A percentile compares a stretch with the other conserved stretches of the same genome.
Conservation (phyloP, 148 eudicot genomes). For the Camellia lanceoleosa region DNA sequence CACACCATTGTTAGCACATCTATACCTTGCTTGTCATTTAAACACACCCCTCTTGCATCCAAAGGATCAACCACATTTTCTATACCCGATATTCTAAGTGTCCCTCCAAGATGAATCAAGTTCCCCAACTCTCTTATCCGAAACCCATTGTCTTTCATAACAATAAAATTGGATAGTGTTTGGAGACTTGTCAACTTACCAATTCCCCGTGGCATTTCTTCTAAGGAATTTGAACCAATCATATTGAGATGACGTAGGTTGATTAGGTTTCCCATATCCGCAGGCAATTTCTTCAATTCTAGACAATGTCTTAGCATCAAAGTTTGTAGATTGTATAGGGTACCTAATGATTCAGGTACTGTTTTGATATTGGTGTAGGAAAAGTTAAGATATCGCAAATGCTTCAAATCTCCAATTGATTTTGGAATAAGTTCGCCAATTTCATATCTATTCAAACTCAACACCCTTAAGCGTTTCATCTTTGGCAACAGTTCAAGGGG, state of each 20-base stretch:
- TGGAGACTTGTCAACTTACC: slow-evolving; percentile 12
- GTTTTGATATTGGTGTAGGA: neutral
- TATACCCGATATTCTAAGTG: slow-evolving; percentile 8
- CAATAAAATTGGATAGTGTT: slow-evolving; percentile 17
- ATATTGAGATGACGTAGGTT: slow-evolving; percentile 16
- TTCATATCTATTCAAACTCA: neutral
- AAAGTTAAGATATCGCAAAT: slow-evolving; percentile 17
- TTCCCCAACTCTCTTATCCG: slow-evolving; percentile 10
- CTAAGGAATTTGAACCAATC: neutral
- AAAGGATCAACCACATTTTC: slow-evolving; percentile 1
- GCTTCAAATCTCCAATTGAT: slow-evolving; percentile 15
- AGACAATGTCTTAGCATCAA: neutral
- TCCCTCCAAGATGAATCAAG: slow-evolving; percentile 14
- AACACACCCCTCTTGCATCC: slow-evolving; percentile 6
- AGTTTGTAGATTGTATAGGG: slow-evolving; percentile 15
- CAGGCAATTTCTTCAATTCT: neutral
- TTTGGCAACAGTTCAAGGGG: neutral
- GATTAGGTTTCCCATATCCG: neutral
- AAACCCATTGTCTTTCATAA: neutral
- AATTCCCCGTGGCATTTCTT: slow-evolving; percentile 17
- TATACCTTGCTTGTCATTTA: slow-evolving; percentile 9
- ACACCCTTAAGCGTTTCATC: neutral
- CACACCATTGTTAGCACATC: slow-evolving; percentile 10
- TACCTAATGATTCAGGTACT: slow-evolving; percentile 13
- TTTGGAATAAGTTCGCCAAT: neutral